These are phyloP conservation scores for Dunaliella sp. DNA, from an alignment of 139 green algal genomes.

Conservation along the genomic window DNA sequence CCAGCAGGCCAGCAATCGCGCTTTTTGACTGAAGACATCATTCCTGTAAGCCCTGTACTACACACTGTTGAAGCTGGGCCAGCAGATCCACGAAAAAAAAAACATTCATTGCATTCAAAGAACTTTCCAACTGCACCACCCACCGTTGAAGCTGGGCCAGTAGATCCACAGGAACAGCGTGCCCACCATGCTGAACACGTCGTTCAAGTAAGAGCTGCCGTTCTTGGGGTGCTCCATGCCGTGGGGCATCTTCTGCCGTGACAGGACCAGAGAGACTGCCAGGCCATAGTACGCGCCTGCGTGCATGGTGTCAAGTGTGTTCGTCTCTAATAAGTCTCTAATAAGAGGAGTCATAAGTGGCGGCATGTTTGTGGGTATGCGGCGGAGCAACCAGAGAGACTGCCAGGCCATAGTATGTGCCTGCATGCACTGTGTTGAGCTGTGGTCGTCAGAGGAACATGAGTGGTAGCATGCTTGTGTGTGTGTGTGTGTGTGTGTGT, in stretches of 20 bases:
- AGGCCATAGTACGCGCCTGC: slow-evolving; percentile 14
- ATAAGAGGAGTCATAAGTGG: background rate
- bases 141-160: slow-evolving; percentile 64
- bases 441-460: background rate
- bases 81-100: slow-evolving; percentile 21
- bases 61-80: slow-evolving; percentile 60
- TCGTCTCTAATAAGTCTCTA: background rate
- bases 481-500: background rate
- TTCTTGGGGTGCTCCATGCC: slow-evolving; percentile 35
- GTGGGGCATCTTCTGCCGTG: slow-evolving; percentile 5
- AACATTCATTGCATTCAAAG: too few species aligned
- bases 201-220: slow-evolving; percentile 26
- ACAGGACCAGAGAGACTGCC: slow-evolving; percentile 3
- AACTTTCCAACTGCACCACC: background rate
- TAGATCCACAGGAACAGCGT: slow-evolving; percentile 56
- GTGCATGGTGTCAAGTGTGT: background rate
- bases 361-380: background rate
- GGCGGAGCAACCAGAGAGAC: slow-evolving; percentile 1
- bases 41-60: too few species aligned
- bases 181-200: slow-evolving; percentile 45
- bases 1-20: too few species aligned
- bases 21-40: too few species aligned
- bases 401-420: slow-evolving; percentile 10
- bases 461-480: background rate
- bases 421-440: background rate